A percentile compares a stretch with the other conserved stretches of the same genome.
Evolutionary conservation across 306 rosid genomes (phyloP).

Genomic region (Gastrolobium villosum): DNA sequence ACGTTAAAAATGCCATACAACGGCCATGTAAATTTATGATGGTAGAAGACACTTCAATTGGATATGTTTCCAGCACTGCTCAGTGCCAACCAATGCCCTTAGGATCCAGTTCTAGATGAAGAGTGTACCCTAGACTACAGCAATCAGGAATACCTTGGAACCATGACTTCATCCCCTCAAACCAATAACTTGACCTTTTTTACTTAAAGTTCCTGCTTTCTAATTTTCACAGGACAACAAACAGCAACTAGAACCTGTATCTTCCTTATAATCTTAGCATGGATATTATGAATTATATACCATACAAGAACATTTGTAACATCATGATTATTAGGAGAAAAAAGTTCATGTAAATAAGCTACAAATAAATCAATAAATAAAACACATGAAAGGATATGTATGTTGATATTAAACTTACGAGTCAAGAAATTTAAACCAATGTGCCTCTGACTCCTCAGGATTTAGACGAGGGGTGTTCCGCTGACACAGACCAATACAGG

Average conservation of each 20-base stretch:
- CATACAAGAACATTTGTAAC: conserved; percentile 9
- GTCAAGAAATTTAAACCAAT: conserved; percentile 96
- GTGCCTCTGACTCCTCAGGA: conserved; percentile 92
- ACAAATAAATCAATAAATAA: conserved; percentile 26
- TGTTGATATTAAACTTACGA: conserved; percentile 69
- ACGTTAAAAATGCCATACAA: neutral
- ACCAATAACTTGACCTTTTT: conserved; percentile 7
- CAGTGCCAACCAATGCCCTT: conserved; percentile 16
- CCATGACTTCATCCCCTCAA: neutral
- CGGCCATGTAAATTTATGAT: conserved; percentile 15
- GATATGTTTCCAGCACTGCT: conserved; percentile 13
- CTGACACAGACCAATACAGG: conserved; percentile 94
- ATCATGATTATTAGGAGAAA: conserved; percentile 19
- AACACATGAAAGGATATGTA: conserved; percentile 23
- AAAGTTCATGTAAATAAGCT: neutral
- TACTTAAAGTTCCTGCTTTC: conserved; percentile 10
- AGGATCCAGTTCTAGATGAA: conserved; percentile 22
- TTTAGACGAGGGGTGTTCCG: conserved; percentile 98
- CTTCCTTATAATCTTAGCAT: conserved; percentile 1
- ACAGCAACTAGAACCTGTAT: conserved; percentile 2
- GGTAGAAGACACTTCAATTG: neutral
- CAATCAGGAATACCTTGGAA: neutral
- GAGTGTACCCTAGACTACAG: conserved; percentile 14
- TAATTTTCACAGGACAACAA: neutral
- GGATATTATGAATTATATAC: conserved; percentile 18